phyloP scores from a whole-genome alignment of 768 basidiomycete genomes.

The Naganishia kalamii region DNA sequence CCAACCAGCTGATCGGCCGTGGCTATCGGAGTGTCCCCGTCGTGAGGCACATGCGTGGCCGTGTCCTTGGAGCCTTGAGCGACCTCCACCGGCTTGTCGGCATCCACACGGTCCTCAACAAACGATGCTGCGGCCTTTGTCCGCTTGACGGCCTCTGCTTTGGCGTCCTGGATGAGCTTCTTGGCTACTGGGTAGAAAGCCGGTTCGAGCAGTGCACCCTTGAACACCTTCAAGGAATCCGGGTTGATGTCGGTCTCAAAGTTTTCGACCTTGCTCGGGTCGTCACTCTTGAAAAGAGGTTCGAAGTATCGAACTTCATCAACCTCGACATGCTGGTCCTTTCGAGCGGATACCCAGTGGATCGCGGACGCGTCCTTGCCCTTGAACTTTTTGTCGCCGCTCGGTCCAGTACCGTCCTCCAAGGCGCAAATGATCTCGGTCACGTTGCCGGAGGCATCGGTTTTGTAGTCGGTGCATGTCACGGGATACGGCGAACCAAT shows the following conservation, averaged over 20 bases:
- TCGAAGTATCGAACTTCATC: conserved; percentile 90
- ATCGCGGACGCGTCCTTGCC: conserved; percentile 75
- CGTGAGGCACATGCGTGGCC: conserved; percentile 18
- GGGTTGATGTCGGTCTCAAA: conserved; percentile 77
- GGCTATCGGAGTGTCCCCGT: conserved; percentile 58
- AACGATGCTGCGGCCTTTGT: conserved; percentile 43
- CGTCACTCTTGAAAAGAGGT: conserved; percentile 87
- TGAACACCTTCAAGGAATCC: conserved; percentile 70
- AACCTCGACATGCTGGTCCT: conserved; percentile 57
- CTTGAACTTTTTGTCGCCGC: conserved; percentile 52
- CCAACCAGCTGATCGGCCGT: conserved; percentile 75
- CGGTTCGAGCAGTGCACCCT: conserved; percentile 75
- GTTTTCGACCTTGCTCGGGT: conserved; percentile 67
- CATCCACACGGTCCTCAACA: conserved; percentile 40
- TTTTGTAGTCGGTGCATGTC: conserved; percentile 83
- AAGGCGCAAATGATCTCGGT: conserved; percentile 70
- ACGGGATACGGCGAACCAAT: conserved; percentile 89
- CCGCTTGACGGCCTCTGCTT: conserved; percentile 54
- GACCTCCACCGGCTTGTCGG: conserved; percentile 53
- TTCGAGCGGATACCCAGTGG: conserved; percentile 90
- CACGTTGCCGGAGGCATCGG: conserved; percentile 66
- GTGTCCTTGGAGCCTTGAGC: conserved; percentile 4
- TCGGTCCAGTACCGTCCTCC: conserved; percentile 58
- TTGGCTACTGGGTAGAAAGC: conserved; percentile 83
- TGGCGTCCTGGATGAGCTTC: conserved; percentile 59